Evolutionary conservation across 805 yeast species (phyloP).

Genomic region (Yarrowia deformans): DNA sequence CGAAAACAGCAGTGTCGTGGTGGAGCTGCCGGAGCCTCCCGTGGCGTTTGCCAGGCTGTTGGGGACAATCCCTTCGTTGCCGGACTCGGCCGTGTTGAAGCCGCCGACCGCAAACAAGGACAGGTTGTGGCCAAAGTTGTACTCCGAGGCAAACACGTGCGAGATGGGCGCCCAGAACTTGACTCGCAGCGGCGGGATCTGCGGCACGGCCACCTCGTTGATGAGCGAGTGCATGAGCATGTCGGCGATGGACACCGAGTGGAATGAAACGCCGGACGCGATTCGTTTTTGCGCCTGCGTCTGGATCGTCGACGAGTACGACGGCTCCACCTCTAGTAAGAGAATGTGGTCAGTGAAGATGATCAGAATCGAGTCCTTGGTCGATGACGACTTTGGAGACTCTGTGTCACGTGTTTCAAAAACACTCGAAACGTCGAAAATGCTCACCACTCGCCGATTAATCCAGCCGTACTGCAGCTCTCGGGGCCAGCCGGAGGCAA

Average conservation of each 20-base stretch:
- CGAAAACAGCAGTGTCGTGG: neutral
- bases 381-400: too few relatives aligned
- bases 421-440: slow-evolving; percentile 59
- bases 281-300: neutral
- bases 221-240: slow-evolving; percentile 87
- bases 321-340: slow-evolving; percentile 1
- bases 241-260: slow-evolving; percentile 72
- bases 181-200: slow-evolving; percentile 74
- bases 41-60: neutral
- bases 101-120: slow-evolving; percentile 44
- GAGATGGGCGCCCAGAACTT: slow-evolving; percentile 69
- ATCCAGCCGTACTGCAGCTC: slow-evolving; percentile 90
- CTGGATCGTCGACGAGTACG: neutral
- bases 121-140: slow-evolving; percentile 49
- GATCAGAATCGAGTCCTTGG: slow-evolving; percentile 37
- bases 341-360: slow-evolving; percentile 74
- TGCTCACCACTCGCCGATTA: slow-evolving; percentile 81
- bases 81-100: slow-evolving; percentile 1
- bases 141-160: slow-evolving; percentile 60
- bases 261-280: slow-evolving; percentile 46
- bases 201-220: slow-evolving; percentile 77
- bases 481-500: slow-evolving; percentile 87
- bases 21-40: neutral
- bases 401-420: slow-evolving; percentile 45
- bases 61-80: slow-evolving; percentile 8